Conservation (phyloP, 202 grass and related monocot species). For the Sporobolus alterniflorus region DNA sequence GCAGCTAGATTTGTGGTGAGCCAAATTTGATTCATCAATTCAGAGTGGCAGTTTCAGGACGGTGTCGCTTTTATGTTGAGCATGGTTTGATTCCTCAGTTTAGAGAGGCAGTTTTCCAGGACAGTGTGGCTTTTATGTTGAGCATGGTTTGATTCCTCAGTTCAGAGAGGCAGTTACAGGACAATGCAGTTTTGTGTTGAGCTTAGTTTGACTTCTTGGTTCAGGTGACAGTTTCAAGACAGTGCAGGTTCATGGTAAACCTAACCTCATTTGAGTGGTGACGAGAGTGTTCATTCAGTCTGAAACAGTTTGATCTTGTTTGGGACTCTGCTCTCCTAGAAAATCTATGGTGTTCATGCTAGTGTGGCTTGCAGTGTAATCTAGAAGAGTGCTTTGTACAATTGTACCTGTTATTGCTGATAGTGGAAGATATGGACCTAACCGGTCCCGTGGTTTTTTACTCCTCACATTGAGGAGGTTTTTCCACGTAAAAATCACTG, state of each 20-base stretch:
- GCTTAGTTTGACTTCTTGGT: not conserved
- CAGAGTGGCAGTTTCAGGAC: too few relatives aligned
- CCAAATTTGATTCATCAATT: too few relatives aligned
- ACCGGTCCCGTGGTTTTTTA: slow-evolving; percentile 20
- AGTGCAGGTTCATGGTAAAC: not conserved
- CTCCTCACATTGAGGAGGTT: not conserved
- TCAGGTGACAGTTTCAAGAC: not conserved
- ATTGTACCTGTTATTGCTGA: not conserved
- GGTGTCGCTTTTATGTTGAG: too few relatives aligned
- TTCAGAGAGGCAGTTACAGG: not conserved
- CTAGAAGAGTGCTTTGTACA: too few relatives aligned
- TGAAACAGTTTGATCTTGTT: not conserved
- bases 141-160: not conserved
- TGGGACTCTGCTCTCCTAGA: not conserved
- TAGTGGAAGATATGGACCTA: not conserved
- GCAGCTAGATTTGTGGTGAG: too few relatives aligned
- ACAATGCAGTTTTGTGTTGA: not conserved
- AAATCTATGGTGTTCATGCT: too few relatives aligned
- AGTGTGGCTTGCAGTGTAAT: too few relatives aligned
- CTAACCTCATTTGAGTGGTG: too few relatives aligned
- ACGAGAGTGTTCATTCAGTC: too few relatives aligned
- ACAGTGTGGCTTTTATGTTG: too few relatives aligned
- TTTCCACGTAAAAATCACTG: not conserved
- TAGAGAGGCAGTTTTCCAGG: too few relatives aligned
- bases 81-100: too few relatives aligned